A percentile compares a stretch with the other conserved stretches of the same genome.
Evolutionary conservation across 371 early-diverging fungal species (phyloP).

Genomic region (Syncephalastrum contaminatum): DNA sequence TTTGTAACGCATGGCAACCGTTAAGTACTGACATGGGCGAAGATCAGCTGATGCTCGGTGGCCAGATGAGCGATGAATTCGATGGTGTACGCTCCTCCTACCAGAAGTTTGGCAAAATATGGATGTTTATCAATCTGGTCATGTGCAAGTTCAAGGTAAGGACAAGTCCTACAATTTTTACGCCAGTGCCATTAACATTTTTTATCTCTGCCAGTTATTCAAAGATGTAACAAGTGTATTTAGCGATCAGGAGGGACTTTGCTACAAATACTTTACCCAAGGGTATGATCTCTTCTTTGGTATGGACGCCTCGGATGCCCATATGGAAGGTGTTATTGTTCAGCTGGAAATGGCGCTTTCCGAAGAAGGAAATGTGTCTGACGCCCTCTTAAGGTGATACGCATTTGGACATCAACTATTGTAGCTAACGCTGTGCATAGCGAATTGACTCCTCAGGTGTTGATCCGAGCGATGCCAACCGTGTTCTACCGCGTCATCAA

Average conservation of each 20-base stretch:
- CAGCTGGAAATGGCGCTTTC: too few species aligned
- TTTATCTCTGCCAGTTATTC: slow-evolving; percentile 22
- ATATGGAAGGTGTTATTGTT: slow-evolving; percentile 14
- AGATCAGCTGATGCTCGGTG: slow-evolving; percentile 14
- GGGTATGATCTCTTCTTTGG: slow-evolving; percentile 25
- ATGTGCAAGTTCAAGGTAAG: slow-evolving; percentile 38
- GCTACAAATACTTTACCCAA: slow-evolving; percentile 33
- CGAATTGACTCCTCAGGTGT: slow-evolving; percentile 25
- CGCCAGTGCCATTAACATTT: not conserved
- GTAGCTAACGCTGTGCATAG: slow-evolving; percentile 6
- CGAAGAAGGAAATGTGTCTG: too few species aligned
- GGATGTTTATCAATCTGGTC: slow-evolving; percentile 33
- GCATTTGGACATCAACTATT: too few species aligned
- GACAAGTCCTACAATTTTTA: not conserved
- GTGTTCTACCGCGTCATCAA: slow-evolving; percentile 26
- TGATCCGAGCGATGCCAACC: slow-evolving; percentile 33
- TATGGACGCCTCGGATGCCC: slow-evolving; percentile 16
- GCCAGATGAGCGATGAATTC: slow-evolving; percentile 25
- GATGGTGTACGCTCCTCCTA: slow-evolving; percentile 35
- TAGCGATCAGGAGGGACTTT: slow-evolving; percentile 24
- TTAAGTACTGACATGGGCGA: slow-evolving; percentile 24
- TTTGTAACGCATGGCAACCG: slow-evolving; percentile 44
- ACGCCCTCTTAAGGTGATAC: too few species aligned
- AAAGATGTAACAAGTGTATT: slow-evolving; percentile 31
- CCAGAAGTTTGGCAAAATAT: slow-evolving; percentile 39